A percentile compares a stretch with the other conserved stretches of the same genome.
Evolutionary conservation across 2,329 filamentous ascomycete species (phyloP).

Genomic region (Calonectria crousiana): DNA sequence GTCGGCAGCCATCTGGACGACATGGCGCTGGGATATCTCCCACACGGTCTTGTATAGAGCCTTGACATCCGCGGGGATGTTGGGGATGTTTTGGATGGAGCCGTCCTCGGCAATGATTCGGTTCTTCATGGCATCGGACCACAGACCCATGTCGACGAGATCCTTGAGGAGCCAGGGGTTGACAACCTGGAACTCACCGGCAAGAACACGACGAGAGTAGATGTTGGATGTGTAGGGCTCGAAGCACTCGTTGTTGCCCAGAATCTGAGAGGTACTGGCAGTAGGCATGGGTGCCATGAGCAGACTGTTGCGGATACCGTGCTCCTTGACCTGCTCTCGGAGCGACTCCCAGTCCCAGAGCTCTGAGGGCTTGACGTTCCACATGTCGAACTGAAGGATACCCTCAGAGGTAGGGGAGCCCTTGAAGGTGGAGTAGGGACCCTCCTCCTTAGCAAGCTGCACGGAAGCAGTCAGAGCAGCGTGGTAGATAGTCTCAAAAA

Average conservation of each 20-base stretch:
- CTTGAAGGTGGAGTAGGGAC: constrained; percentile 89
- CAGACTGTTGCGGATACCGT: constrained; percentile 95
- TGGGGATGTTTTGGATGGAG: constrained; percentile 96
- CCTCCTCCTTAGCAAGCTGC: constrained; percentile 85
- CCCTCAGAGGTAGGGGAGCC: constrained; percentile 95
- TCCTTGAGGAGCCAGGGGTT: constrained; percentile 99
- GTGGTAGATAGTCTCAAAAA: constrained; percentile 99
- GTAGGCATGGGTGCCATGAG: constrained; percentile 98
- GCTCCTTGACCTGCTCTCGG: constrained; percentile 90
- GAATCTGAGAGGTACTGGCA: constrained; percentile 95
- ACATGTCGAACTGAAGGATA: constrained; percentile 98
- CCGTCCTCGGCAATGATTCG: constrained; percentile 98
- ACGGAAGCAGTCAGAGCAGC: constrained; percentile 90
- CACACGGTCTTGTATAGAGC: constrained; percentile 99
- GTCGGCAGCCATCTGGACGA: constrained; percentile 98
- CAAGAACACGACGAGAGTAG: constrained; percentile 97
- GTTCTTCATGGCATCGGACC: constrained; percentile 99
- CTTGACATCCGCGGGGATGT: constrained; percentile 96
- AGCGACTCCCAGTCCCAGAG: constrained; percentile 96
- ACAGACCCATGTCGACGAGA: constrained; percentile 95
- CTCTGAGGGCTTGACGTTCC: constrained; percentile 91
- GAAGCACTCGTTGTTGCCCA: constrained; percentile 99
- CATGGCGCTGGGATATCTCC: constrained; percentile 96
- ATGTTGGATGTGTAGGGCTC: constrained; percentile 99
- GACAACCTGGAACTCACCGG: constrained; percentile 99